Evolutionary conservation across 495 filamentous ascomycete species (phyloP).

Genomic region (Penicillium robsamsonii): DNA sequence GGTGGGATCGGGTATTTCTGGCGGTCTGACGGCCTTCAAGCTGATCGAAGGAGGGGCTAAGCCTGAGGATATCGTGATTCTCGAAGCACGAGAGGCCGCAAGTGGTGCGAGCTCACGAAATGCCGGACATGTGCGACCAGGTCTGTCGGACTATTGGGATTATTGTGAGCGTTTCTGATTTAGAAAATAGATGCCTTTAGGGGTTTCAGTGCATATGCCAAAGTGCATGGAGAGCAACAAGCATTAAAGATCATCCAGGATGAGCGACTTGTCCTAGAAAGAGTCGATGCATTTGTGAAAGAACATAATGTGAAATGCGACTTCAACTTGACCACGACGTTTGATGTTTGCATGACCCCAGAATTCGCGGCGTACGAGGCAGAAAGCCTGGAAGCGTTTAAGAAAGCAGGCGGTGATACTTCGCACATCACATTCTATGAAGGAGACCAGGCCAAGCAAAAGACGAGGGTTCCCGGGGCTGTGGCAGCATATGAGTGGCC

Average conservation of each 20-base stretch:
- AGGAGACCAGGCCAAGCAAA: slow-evolving; percentile 21
- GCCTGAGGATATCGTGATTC: slow-evolving; percentile 27
- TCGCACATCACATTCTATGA: slow-evolving; percentile 28
- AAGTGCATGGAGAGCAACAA: slow-evolving; percentile 31
- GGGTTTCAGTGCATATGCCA: slow-evolving; percentile 32
- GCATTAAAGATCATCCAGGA: slow-evolving; percentile 31
- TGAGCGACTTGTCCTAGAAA: slow-evolving; percentile 29
- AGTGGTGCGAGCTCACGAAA: slow-evolving; percentile 34
- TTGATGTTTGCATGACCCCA: slow-evolving; percentile 34
- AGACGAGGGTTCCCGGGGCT: slow-evolving; percentile 24
- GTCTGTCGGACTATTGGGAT: slow-evolving; percentile 8
- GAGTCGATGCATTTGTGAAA: slow-evolving; percentile 26
- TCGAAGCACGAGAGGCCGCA: slow-evolving; percentile 35
- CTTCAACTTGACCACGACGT: slow-evolving; percentile 30
- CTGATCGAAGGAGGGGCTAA: slow-evolving; percentile 24
- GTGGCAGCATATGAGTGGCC: slow-evolving; percentile 37
- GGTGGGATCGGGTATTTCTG: slow-evolving; percentile 33
- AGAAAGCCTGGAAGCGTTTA: slow-evolving; percentile 27
- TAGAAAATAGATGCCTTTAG: slow-evolving; percentile 29
- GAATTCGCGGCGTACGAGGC: slow-evolving; percentile 31
- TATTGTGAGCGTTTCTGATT: not conserved
- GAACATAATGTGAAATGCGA: slow-evolving; percentile 32
- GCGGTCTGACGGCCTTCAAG: slow-evolving; percentile 28
- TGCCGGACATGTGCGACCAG: slow-evolving; percentile 36
- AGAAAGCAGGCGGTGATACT: slow-evolving; percentile 26